Conservation (phyloP, 139 green algal genomes). For the Pseudopediastrum boryanum region DNA sequence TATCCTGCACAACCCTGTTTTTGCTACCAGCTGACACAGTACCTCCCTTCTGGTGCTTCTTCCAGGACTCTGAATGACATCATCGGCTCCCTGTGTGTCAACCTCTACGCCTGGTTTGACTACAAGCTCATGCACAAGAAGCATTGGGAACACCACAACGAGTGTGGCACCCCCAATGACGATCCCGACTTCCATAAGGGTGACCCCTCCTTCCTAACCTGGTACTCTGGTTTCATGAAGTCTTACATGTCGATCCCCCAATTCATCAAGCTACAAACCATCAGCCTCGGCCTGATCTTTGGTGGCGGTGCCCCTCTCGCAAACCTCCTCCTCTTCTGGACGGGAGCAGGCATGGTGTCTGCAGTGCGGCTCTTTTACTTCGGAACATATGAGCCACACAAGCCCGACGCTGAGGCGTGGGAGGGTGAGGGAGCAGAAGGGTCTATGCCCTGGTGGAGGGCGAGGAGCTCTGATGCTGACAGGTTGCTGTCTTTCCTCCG, state of each 20-base stretch:
- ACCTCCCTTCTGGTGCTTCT: no score
- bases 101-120: conserved; percentile 58
- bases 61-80: conserved; percentile 43
- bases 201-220: conserved; percentile 23
- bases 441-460: conserved; percentile 30
- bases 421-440: conserved; percentile 5
- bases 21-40: no score
- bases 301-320: conserved; percentile 1
- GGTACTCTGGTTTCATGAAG: conserved; percentile 28
- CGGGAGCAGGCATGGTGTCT: conserved; percentile 8
- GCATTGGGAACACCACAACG: conserved; percentile 37
- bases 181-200: conserved; percentile 37
- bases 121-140: conserved; percentile 31
- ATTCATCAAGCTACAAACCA: conserved; percentile 23
- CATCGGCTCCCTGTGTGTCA: conserved; percentile 41
- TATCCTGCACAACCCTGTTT: no score
- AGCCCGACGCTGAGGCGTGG: background rate
- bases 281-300: background rate
- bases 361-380: conserved; percentile 42
- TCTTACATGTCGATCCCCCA: conserved; percentile 22
- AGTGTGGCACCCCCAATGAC: conserved; percentile 1
- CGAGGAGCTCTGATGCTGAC: background rate
- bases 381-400: conserved; percentile 33
- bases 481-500: conserved; percentile 4
- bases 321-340: conserved; percentile 30